phyloP scores from a whole-genome alignment of 1,284 basidiomycete genomes.

The Chiua sp. region DNA sequence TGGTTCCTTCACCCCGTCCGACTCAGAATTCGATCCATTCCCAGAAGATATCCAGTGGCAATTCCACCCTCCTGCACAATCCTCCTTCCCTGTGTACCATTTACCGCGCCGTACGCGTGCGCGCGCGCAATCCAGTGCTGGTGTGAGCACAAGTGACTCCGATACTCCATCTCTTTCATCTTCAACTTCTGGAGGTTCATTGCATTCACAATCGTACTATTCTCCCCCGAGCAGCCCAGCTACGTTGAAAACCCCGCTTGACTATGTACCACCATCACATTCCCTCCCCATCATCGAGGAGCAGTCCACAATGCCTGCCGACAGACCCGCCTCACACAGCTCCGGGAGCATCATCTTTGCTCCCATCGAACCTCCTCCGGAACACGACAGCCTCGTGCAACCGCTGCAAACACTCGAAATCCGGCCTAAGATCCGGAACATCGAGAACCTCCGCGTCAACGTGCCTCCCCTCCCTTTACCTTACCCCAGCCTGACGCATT shows the following conservation, averaged over 20 bases:
- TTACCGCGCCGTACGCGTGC: conserved; percentile 27
- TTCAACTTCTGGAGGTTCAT: conserved; percentile 48
- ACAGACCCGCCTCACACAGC: conserved; percentile 20
- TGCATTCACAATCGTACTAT: conserved; percentile 35
- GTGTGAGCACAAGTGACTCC: conserved; percentile 40
- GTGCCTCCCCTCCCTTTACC: conserved; percentile 25
- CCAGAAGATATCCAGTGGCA: conserved; percentile 37
- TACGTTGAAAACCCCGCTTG: conserved; percentile 33
- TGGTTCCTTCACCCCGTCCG: conserved; percentile 29
- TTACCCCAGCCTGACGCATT: conserved; percentile 23
- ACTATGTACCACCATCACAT: conserved; percentile 16
- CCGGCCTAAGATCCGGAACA: conserved; percentile 34
- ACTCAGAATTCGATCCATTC: conserved; percentile 41
- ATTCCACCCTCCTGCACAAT: conserved; percentile 21
- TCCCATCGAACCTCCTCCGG: conserved; percentile 14
- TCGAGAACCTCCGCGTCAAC: conserved; percentile 37
- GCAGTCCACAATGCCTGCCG: not conserved
- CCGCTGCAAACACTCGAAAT: conserved; percentile 3
- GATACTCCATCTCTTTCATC: conserved; percentile 52
- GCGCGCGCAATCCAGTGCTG: conserved; percentile 33
- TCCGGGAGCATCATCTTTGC: conserved; percentile 35
- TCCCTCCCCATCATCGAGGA: conserved; percentile 37
- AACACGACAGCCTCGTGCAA: conserved; percentile 7
- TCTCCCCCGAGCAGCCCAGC: conserved; percentile 45
- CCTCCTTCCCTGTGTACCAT: conserved; percentile 27